Percentiles rank a stretch among this genome's conserved stretches.
Evolutionary conservation across 129 eudicot species (phyloP).

Genomic region (Escallonia herrerae): DNA sequence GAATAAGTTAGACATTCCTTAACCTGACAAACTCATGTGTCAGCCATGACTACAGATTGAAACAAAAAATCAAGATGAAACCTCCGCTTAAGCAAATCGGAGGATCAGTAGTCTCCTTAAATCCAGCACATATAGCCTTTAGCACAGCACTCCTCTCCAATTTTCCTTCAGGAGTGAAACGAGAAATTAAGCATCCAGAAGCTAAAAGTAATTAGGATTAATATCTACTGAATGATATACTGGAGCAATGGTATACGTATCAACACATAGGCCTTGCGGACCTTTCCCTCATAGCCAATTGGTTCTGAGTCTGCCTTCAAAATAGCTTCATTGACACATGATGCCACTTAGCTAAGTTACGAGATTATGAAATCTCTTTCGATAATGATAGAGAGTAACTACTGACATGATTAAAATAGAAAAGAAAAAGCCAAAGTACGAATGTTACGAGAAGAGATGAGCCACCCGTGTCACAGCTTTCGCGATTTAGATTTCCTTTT

Average conservation of each 20-base stretch:
- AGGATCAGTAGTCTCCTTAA: constrained; percentile 83
- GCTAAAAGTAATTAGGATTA: background rate
- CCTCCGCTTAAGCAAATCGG: constrained; percentile 85
- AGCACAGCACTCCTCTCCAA: constrained; percentile 75
- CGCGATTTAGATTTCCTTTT: too few relatives aligned
- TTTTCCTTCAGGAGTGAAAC: constrained; percentile 44
- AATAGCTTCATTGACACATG: too few relatives aligned
- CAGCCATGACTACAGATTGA: too few relatives aligned
- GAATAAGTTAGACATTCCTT: background rate
- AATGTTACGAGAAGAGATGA: too few relatives aligned
- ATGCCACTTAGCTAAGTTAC: too few relatives aligned
- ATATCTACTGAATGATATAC: background rate
- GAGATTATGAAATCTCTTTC: too few relatives aligned
- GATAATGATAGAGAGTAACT: too few relatives aligned
- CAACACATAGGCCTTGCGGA: background rate
- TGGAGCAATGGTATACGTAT: background rate
- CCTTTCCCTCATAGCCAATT: too few relatives aligned
- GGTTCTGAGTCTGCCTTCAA: too few relatives aligned
- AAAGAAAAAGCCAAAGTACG: too few relatives aligned
- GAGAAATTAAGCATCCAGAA: background rate
- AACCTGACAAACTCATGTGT: background rate
- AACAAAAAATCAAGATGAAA: constrained; percentile 12
- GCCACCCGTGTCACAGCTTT: too few relatives aligned
- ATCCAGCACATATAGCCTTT: constrained; percentile 88
- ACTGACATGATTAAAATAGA: too few relatives aligned